phyloP scores from a whole-genome alignment of 2,329 filamentous ascomycete species.

The Elsinoe perseae region DNA sequence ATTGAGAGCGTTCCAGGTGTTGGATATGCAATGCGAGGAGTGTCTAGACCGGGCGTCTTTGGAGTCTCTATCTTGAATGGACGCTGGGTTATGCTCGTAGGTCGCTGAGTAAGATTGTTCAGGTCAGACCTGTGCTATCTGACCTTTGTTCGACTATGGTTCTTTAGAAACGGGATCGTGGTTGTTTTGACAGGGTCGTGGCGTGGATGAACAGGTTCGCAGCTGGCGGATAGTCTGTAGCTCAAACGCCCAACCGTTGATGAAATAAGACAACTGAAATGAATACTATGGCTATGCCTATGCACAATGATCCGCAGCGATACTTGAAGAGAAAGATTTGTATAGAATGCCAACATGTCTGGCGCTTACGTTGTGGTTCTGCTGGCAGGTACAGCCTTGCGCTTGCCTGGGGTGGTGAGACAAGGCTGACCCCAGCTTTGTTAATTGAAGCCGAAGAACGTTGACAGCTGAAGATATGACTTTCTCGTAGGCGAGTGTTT shows the following conservation, averaged over 20 bases:
- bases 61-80: background rate
- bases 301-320: background rate
- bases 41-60: background rate
- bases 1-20: background rate
- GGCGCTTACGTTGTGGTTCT: background rate
- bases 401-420: background rate
- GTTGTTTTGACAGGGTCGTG: background rate
- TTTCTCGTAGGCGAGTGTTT: background rate
- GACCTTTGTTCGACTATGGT: background rate
- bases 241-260: background rate
- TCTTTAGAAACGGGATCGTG: background rate
- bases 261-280: background rate
- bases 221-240: background rate
- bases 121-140: background rate
- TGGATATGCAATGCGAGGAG: background rate
- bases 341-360: too few relatives aligned
- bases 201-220: conserved; percentile 11
- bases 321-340: background rate
- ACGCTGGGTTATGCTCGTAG: background rate
- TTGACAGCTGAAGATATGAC: background rate
- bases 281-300: background rate
- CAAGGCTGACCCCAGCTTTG: background rate
- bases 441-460: background rate
- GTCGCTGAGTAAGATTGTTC: background rate
- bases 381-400: background rate